Base-by-base conservation (phyloP, 106 monocot genomes). In the Ottelia alismoides region DNA sequence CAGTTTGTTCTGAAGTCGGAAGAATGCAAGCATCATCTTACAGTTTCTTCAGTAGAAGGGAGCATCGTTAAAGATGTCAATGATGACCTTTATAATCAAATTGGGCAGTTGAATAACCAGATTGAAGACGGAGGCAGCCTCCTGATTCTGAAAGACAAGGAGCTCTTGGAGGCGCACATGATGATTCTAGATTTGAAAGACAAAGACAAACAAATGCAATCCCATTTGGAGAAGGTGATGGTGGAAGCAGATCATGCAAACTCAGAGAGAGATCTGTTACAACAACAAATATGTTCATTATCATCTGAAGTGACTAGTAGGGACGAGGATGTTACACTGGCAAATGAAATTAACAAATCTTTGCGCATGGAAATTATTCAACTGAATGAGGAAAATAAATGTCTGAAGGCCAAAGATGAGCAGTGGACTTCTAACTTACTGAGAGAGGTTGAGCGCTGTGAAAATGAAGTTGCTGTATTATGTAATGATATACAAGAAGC, bases 1-100 rank as follows among this genome's bases (percentile, higher is more conserved):
- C 58, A 57, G 16, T 72, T 61, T 12, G 23, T 68, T 26, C 18
- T 53, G 24, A 55, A 31, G 48, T 55, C 74, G 31, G 72, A 76
- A 58, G 69, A 72, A 22, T 58, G 56, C 53, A 78, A 31, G 24
- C 55, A 45, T 29, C 47, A 31, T 23, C 27, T 74, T 31, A 23
- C 44, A 3, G 45, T 71, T 44, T 53, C 68, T 45, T 70, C 76
- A 27, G 58, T 71, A 65, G 65, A 81, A 48, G 43, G 74, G 24
- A 53, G 61, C 24, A 68, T 25, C 25, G 48, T 54, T 3, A 66
- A 44, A 49, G 25, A 50, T 16, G 3, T 65, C 4, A 55, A 23
- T 22, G 25, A 74, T 43, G 40, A 43, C 10, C 30, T 52, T 63
- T 49, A 49, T 49, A 3, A 20, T n/a, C 48, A 49, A 49, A 49